Base-by-base conservation (phyloP, 805 yeast species). In the Alloascoidea hylecoeti region DNA sequence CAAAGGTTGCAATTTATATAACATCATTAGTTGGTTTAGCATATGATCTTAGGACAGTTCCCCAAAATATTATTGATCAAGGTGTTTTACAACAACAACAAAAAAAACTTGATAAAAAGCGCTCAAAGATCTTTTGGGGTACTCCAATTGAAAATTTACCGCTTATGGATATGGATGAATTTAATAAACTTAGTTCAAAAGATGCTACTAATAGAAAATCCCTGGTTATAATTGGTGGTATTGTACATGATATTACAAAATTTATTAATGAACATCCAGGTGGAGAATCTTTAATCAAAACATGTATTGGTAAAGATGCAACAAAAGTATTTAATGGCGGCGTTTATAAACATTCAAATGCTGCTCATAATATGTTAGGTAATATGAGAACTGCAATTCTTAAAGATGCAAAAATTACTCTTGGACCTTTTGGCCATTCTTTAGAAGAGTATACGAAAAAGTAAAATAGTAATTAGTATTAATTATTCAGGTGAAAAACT, bases 251-350 rank as follows among this genome's bases (percentile, higher is more conserved):
- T 53, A 80, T 89, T 9, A 78, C 95, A 3, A 94, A 92, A 18
- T 88, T 88, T 55, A 76, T 86, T 54, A 77, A 78, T 48, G 84
- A 83, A 50, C 97, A 88, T 57, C 97, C 97, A 2, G 97, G 97
- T 46, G 97, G 97, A 2, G 57, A 75, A 19, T 78, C 88, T 3
- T 66, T 88, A 37, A 73, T 88, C 39, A 65, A 64, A 45, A 75
- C 92, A 0, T 81, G 94, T 2, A 77, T 83, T 41, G 96, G 96
- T 9, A 83, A 81, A 55, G 96, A 88, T 55, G 96, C 95, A 4
- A 86, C 96, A 2, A 75, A 81, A 37, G 96, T 94, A 2, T 88
- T 88, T 57, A 85, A 79, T 55, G 96, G 97, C 15, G 96, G 95
- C 2, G 96, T 88, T 9, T 88, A 88, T 59, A 73, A 75, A 40